These are phyloP conservation scores for Hyaloscypha variabilis DNA, from an alignment of 495 filamentous ascomycete genomes.

Conservation along the genomic window DNA sequence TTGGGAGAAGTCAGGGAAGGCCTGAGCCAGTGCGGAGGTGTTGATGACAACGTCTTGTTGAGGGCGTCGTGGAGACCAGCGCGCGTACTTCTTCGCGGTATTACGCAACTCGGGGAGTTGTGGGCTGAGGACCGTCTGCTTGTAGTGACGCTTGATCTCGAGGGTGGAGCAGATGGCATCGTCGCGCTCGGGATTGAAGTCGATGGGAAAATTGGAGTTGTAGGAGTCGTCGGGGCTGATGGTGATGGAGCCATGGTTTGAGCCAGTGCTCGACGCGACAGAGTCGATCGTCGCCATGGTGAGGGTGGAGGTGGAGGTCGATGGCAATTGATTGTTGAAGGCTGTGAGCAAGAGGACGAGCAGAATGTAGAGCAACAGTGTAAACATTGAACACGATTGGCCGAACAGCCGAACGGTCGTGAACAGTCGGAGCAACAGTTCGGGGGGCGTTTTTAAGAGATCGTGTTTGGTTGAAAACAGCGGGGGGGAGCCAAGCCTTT, in stretches of 20 bases:
- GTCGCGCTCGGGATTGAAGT: conserved; percentile 28
- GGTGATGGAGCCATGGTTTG: conserved; percentile 33
- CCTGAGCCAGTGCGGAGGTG: conserved; percentile 25
- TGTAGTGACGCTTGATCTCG: conserved; percentile 10
- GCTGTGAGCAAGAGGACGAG: neutral
- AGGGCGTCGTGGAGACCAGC: conserved; percentile 19
- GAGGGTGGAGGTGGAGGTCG: neutral
- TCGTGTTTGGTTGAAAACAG: neutral
- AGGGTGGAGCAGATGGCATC: conserved; percentile 27
- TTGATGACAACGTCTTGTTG: conserved; percentile 25
- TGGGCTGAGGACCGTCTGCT: conserved; percentile 6
- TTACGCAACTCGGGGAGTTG: conserved; percentile 29
- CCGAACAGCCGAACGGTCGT: too few relatives aligned
- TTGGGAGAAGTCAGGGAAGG: conserved; percentile 30
- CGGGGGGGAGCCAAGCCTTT: neutral
- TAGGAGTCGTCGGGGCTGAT: conserved; percentile 20
- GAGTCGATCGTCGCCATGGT: conserved; percentile 15
- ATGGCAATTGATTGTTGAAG: neutral
- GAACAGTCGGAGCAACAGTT: neutral
- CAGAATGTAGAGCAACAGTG: neutral
- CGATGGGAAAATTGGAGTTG: neutral
- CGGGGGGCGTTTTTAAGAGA: neutral
- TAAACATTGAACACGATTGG: neutral
- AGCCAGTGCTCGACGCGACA: conserved; percentile 31
- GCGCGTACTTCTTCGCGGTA: conserved; percentile 31